These are phyloP conservation scores for Isabelozyma heimii DNA, from an alignment of 805 yeast species.

Conservation along the genomic window DNA sequence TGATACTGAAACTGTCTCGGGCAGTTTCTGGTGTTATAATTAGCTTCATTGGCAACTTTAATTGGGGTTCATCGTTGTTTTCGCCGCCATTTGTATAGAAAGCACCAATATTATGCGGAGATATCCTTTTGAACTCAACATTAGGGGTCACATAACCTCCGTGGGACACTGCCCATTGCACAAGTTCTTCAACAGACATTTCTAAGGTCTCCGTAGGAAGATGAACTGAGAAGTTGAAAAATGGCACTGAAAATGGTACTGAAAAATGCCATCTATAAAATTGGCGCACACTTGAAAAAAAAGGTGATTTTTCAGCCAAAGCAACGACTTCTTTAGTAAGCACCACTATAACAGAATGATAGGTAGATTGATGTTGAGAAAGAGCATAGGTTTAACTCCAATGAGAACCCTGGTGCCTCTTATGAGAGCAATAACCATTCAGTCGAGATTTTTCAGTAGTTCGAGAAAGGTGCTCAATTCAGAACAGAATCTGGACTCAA, in stretches of 20 bases:
- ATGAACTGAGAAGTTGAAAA: neutral
- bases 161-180: conserved; percentile 29
- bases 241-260: no score
- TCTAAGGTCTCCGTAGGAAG: neutral
- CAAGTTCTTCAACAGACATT: conserved; percentile 8
- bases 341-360: neutral
- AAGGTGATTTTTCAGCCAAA: no score
- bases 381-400: neutral
- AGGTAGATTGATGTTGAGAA: neutral
- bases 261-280: no score
- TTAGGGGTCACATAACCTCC: conserved; percentile 25
- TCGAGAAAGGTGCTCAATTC: neutral
- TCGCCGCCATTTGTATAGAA: conserved; percentile 3
- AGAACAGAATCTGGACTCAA: neutral
- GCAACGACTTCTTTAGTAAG: neutral
- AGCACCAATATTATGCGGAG: conserved; percentile 25
- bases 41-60: conserved; percentile 17
- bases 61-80: conserved; percentile 5
- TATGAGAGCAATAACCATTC: neutral
- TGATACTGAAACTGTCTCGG: conserved; percentile 5
- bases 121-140: conserved; percentile 20
- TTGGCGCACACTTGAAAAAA: no score
- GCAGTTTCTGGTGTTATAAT: conserved; percentile 23
- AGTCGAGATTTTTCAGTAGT: neutral
- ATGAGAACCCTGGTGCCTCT: no score